Conservation (phyloP, 2,329 filamentous ascomycete species). For the Penicillium sp. region DNA sequence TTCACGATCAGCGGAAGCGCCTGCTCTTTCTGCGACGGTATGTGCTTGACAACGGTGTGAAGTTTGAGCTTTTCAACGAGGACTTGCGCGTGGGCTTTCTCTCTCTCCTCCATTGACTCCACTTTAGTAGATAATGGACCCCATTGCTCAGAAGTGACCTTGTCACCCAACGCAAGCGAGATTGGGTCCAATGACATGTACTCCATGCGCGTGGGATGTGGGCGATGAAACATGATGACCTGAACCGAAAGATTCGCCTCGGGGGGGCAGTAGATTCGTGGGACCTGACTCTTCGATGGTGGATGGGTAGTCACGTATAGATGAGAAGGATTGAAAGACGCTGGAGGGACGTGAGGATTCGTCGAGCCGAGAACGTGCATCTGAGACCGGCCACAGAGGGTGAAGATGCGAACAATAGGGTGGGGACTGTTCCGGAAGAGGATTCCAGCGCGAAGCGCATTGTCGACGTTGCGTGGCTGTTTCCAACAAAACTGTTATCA, state of each 20-base stretch:
- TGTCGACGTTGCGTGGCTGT: constrained; percentile 76
- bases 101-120: constrained; percentile 70
- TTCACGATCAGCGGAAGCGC: constrained; percentile 78
- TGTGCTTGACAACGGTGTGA: constrained; percentile 77
- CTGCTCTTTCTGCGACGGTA: constrained; percentile 76
- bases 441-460: constrained; percentile 77
- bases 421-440: constrained; percentile 80
- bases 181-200: constrained; percentile 92
- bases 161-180: constrained; percentile 77
- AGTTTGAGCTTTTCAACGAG: constrained; percentile 83
- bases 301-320: constrained; percentile 59
- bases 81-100: constrained; percentile 61
- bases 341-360: constrained; percentile 58
- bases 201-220: constrained; percentile 84
- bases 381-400: constrained; percentile 75
- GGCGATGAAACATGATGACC: constrained; percentile 83
- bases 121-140: constrained; percentile 51
- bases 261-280: constrained; percentile 66
- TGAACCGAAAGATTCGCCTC: constrained; percentile 72
- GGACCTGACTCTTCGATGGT: constrained; percentile 50
- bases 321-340: constrained; percentile 64
- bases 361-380: constrained; percentile 84
- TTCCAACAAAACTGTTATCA: constrained; percentile 6
- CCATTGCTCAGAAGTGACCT: constrained; percentile 46
- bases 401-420: constrained; percentile 74